phyloP scores from a whole-genome alignment of 306 rosid species.

The Lotus japonicus region DNA sequence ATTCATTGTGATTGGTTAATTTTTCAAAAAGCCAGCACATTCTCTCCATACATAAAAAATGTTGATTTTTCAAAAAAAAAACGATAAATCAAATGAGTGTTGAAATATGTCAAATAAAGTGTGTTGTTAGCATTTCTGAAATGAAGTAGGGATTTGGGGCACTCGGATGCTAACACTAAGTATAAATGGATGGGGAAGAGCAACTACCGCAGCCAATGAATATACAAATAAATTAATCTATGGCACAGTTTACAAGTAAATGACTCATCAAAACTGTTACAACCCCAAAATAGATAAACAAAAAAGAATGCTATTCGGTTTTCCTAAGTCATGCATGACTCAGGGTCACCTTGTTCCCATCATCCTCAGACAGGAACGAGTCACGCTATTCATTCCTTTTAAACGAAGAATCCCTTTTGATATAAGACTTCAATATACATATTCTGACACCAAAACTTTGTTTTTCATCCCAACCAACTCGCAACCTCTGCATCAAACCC shows the following conservation, averaged over 20 bases:
- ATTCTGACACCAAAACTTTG: conserved; percentile 33
- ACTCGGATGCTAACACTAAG: background rate
- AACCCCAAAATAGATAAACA: background rate
- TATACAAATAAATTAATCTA: conserved; percentile 26
- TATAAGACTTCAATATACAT: conserved; percentile 19
- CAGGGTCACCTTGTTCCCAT: conserved; percentile 23
- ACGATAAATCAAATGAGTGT: no score
- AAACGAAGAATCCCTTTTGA: conserved; percentile 2
- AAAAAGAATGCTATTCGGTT: conserved; percentile 24
- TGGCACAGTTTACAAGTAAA: conserved; percentile 9
- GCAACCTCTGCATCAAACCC: conserved; percentile 14
- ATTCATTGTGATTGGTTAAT: no score
- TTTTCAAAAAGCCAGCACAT: no score
- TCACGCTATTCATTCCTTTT: conserved; percentile 1
- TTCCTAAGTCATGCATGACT: conserved; percentile 17
- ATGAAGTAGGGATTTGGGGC: background rate
- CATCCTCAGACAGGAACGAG: conserved; percentile 24
- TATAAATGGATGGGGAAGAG: background rate
- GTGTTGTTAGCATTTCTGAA: no score
- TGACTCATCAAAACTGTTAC: conserved; percentile 34
- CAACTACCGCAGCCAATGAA: background rate
- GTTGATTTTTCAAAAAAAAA: no score
- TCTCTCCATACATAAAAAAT: no score
- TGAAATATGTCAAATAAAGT: no score
- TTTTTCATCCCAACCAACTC: conserved; percentile 23